Evolutionary conservation across 352 stramenopile species (phyloP).

Genomic region (Peronospora farinosa): DNA sequence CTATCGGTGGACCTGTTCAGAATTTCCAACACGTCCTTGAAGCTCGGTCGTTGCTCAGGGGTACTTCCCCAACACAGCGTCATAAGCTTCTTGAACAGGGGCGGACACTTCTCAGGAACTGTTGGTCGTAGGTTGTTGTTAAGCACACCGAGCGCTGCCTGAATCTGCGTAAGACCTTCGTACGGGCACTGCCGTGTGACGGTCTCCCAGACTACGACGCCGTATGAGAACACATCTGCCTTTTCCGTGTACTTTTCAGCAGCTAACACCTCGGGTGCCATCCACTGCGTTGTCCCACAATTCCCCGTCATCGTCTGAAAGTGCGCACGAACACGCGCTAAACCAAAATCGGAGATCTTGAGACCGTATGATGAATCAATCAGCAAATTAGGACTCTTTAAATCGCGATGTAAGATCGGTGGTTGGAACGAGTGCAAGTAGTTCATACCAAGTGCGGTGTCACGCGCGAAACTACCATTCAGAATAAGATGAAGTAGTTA

Average conservation of each 20-base stretch:
- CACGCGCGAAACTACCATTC: constrained; percentile 53
- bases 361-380: constrained; percentile 72
- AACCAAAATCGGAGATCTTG: constrained; percentile 88
- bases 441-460: constrained; percentile 83
- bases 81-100: constrained; percentile 82
- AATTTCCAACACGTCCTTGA: constrained; percentile 75
- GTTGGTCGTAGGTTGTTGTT: constrained; percentile 85
- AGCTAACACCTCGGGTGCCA: constrained; percentile 77
- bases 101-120: constrained; percentile 67
- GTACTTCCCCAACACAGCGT: constrained; percentile 73
- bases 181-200: constrained; percentile 88
- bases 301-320: constrained; percentile 87
- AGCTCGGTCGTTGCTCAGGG: constrained; percentile 72
- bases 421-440: constrained; percentile 85
- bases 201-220: constrained; percentile 84
- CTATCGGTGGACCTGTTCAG: constrained; percentile 37
- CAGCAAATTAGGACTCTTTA: constrained; percentile 83
- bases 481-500: constrained; percentile 1
- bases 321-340: constrained; percentile 71
- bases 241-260: constrained; percentile 86
- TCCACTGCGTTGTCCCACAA: constrained; percentile 83
- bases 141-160: constrained; percentile 77
- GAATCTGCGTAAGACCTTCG: constrained; percentile 87
- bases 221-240: constrained; percentile 84
- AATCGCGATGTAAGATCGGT: constrained; percentile 79